Evolutionary conservation across 768 basidiomycete genomes (phyloP).

Genomic region (Calvatia gigantea): DNA sequence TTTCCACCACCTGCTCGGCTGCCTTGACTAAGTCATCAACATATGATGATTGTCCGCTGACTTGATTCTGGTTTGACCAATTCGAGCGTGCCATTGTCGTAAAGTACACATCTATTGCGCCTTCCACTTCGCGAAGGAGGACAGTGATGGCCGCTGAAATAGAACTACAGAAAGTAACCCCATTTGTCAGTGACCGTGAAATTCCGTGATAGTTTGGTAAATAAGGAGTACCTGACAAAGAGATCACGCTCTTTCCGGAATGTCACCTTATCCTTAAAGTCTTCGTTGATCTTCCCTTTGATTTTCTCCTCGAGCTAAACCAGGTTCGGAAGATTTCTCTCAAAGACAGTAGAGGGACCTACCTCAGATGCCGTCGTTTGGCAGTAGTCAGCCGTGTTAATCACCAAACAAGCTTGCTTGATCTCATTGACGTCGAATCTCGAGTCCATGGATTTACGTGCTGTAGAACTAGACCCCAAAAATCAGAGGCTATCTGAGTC

Average conservation of each 20-base stretch:
- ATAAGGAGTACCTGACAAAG: constrained; percentile 80
- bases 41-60: constrained; percentile 84
- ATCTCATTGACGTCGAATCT: constrained; percentile 75
- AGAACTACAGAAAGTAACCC: constrained; percentile 48
- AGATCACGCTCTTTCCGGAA: constrained; percentile 85
- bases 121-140: constrained; percentile 82
- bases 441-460: constrained; percentile 73
- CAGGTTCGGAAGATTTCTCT: neutral
- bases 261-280: constrained; percentile 74
- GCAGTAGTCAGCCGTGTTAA: constrained; percentile 98
- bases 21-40: constrained; percentile 71
- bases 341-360: constrained; percentile 11
- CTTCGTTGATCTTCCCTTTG: constrained; percentile 72
- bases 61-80: constrained; percentile 79
- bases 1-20: constrained; percentile 72
- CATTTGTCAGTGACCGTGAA: neutral
- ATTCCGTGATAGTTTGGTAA: neutral
- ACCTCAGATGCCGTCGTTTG: constrained; percentile 88
- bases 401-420: constrained; percentile 79
- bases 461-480: constrained; percentile 29
- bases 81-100: constrained; percentile 70
- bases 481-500: neutral
- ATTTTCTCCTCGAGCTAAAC: constrained; percentile 88
- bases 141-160: constrained; percentile 80
- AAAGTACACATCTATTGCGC: constrained; percentile 77